A percentile compares a stretch with the other conserved stretches of the same genome.
phyloP scores from a whole-genome alignment of 306 rosid genomes.

The Coriaria nepalensis region DNA sequence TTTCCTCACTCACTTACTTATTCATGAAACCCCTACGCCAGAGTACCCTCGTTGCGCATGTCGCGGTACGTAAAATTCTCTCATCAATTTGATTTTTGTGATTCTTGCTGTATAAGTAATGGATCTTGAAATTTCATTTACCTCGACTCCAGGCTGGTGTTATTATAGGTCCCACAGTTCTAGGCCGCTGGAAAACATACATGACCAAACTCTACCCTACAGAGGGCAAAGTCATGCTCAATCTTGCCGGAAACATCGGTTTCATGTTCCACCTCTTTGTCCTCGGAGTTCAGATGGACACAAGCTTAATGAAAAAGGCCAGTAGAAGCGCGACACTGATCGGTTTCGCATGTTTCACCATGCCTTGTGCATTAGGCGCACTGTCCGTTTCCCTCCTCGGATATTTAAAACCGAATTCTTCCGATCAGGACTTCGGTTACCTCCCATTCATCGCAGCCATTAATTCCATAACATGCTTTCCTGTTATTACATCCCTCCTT shows the following conservation, averaged over 20 bases:
- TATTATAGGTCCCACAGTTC: no score
- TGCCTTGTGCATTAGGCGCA: constrained; percentile 19
- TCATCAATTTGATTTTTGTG: no score
- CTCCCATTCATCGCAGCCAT: constrained; percentile 7
- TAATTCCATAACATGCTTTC: constrained; percentile 30
- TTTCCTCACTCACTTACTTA: no score
- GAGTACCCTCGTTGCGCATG: no score
- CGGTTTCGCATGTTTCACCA: constrained; percentile 13
- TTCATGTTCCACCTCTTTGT: constrained; percentile 36
- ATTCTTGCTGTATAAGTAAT: no score
- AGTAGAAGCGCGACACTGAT: constrained; percentile 36
- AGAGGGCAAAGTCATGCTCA: no score
- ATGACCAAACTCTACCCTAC: no score
- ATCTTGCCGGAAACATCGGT: constrained; percentile 2
- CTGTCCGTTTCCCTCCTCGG: background rate
- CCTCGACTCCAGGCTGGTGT: no score
- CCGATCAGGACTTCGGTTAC: constrained; percentile 8
- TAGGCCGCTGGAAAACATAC: no score
- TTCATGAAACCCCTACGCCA: no score
- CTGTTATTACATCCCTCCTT: constrained; percentile 23
- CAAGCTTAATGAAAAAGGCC: constrained; percentile 1
- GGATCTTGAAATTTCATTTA: no score
- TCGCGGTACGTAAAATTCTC: no score
- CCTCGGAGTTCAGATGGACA: constrained; percentile 37
- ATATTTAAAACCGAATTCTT: background rate